Evolutionary conservation across 2,329 filamentous ascomycete genomes (phyloP), one percentile per base, ranked within the genome.

Genomic region (Fusarium sp.): DNA sequence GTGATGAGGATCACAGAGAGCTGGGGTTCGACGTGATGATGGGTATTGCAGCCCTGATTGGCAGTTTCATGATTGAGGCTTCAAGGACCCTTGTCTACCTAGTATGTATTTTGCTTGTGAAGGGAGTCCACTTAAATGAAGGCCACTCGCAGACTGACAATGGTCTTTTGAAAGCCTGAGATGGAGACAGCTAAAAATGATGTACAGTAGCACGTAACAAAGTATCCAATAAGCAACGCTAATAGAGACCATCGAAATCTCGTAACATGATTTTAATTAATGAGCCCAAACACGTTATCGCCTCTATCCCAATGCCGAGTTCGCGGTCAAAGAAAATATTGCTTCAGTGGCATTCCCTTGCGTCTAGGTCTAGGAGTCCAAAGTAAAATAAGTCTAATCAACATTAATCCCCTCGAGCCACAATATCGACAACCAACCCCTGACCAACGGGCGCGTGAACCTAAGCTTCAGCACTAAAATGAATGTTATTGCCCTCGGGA

Each of bases 21-120:
- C 60, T 56, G 47, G 50, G 50, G 50, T 29, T 43, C 35, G 31
- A 29, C 51, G 39, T 55, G 54, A 53, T 44, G 45, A 48, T 49
- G 57, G 53, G 31, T 38, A 39, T 50, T 35, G 40, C 13, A 35
- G 47, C 41, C 53, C 46, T 70, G 58, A 70, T 70, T 70, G 67
- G 67, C 49, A 58, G 50, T 55, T 32, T 19, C 19, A 35, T 52
- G 36, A 45, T 53, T 25, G 44, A 43, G 44, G 26, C 40, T 55
- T 60, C 58, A 58, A 42, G 53, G 46, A 25, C 49, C 62, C 68
- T 52, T 69, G 51, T 53, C 40, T 43, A 55, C n/a, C n/a, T n/a
- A n/a, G n/a, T n/a, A n/a, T 55, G 57, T 55, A 38, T 10, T 36
- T 53, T 31, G 32, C 47, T 43, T 32, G 15, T n/a, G 25, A 35